These are phyloP conservation scores for Starmera dryadoides DNA, from an alignment of 805 yeast genomes.

Conservation along the genomic window DNA sequence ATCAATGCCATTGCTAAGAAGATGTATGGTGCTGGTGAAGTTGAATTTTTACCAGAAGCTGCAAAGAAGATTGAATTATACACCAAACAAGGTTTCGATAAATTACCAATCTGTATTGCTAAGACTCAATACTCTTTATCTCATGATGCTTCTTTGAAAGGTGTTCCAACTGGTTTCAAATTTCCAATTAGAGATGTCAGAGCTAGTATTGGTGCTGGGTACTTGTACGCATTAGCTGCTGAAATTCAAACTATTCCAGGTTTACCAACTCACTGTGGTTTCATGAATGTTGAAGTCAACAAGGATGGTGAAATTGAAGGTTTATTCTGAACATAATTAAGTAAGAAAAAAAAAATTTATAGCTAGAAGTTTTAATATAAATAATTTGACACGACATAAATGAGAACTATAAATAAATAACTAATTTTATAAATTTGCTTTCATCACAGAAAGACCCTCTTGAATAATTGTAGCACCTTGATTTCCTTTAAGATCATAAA, in stretches of 20 bases:
- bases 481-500: slow-evolving; percentile 38
- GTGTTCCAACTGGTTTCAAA: slow-evolving; percentile 90
- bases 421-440: background rate
- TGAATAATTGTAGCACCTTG: slow-evolving; percentile 57
- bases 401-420: too few species aligned
- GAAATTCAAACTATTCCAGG: slow-evolving; percentile 98
- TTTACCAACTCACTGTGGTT: slow-evolving; percentile 91
- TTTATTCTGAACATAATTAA: slow-evolving; percentile 44
- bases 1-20: slow-evolving; percentile 69
- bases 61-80: slow-evolving; percentile 73
- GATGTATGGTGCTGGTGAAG: slow-evolving; percentile 89
- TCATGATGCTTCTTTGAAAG: slow-evolving; percentile 88
- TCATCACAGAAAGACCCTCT: slow-evolving; percentile 44
- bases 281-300: slow-evolving; percentile 93
- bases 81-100: slow-evolving; percentile 80
- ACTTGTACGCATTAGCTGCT: slow-evolving; percentile 92
- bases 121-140: slow-evolving; percentile 96
- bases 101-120: slow-evolving; percentile 93
- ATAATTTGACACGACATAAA: too few species aligned
- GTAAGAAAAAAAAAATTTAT: background rate
- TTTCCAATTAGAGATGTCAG: slow-evolving; percentile 93
- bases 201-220: slow-evolving; percentile 95
- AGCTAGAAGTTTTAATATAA: too few species aligned
- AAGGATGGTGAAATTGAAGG: slow-evolving; percentile 91
- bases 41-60: slow-evolving; percentile 80